These are phyloP conservation scores for Pleurotus platypus DNA, from an alignment of 768 basidiomycete species.

Conservation along the genomic window DNA sequence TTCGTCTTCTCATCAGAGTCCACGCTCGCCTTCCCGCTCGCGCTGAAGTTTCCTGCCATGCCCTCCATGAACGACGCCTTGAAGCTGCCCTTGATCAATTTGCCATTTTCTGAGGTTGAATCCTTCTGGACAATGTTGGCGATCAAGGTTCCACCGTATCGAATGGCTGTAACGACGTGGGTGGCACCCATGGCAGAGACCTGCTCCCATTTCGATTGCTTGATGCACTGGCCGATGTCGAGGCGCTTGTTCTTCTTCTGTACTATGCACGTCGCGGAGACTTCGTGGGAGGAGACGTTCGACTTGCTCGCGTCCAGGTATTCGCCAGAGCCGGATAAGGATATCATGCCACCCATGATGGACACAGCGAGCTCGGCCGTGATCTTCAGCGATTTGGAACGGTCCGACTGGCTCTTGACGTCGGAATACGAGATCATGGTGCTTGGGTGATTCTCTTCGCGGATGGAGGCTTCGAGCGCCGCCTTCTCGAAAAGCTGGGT, in stretches of 20 bases:
- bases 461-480: not conserved
- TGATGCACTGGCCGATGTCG: constrained; percentile 1
- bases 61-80: constrained; percentile 7
- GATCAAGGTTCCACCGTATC: constrained; percentile 13
- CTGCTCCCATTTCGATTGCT: not conserved
- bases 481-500: constrained; percentile 3
- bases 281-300: constrained; percentile 3
- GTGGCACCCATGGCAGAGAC: constrained; percentile 10
- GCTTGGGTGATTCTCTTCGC: not conserved
- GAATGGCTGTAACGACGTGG: constrained; percentile 15
- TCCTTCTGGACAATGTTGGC: constrained; percentile 11
- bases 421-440: constrained; percentile 3
- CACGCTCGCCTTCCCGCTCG: constrained; percentile 2
- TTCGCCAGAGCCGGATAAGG: constrained; percentile 4
- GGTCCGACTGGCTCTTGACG: constrained; percentile 5
- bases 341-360: constrained; percentile 7
- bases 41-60: constrained; percentile 3
- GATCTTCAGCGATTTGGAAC: constrained; percentile 5
- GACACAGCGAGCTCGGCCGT: constrained; percentile 1
- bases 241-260: constrained; percentile 4
- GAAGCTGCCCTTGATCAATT: constrained; percentile 6
- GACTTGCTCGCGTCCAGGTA: constrained; percentile 6
- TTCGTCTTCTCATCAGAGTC: not conserved
- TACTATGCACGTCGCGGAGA: constrained; percentile 1
- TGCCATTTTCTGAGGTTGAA: constrained; percentile 9